Evolutionary conservation across 306 rosid genomes (phyloP).

Genomic region (Morella rubra): DNA sequence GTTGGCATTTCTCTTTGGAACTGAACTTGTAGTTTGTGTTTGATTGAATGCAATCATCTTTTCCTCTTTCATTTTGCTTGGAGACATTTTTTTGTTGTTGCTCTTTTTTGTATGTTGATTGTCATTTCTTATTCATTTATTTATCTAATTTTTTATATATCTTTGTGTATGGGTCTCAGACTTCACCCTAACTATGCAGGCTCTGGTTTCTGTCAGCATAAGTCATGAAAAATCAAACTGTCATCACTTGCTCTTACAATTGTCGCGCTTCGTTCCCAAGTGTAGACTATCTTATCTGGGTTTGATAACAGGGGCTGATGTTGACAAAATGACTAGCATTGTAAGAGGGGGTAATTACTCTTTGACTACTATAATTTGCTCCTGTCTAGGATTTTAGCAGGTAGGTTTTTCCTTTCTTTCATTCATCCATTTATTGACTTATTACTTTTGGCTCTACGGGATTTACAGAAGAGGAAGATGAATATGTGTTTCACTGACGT

Average conservation of each 20-base stretch:
- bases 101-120: not conserved
- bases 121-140: slow-evolving; percentile 6
- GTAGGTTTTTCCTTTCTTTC: slow-evolving; percentile 11
- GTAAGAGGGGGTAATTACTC: slow-evolving; percentile 54
- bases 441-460: not conserved
- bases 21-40: slow-evolving; percentile 15
- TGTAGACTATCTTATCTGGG: slow-evolving; percentile 79
- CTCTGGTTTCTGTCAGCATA: slow-evolving; percentile 63
- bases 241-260: slow-evolving; percentile 41
- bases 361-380: slow-evolving; percentile 12
- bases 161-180: slow-evolving; percentile 13
- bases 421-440: not conserved
- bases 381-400: slow-evolving; percentile 14
- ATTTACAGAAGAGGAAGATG: slow-evolving; percentile 59
- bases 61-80: not conserved
- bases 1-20: slow-evolving; percentile 34
- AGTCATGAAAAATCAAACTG: slow-evolving; percentile 41
- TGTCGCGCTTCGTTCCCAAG: slow-evolving; percentile 59
- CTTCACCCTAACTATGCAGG: slow-evolving; percentile 47
- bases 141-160: slow-evolving; percentile 3
- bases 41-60: not conserved
- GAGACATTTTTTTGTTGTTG: not conserved
- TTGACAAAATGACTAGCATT: slow-evolving; percentile 45
- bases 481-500: slow-evolving; percentile 47
- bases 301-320: slow-evolving; percentile 57